Evolutionary conservation across 2,329 filamentous ascomycete species (phyloP).

Genomic region (Fusarium vanettenii): DNA sequence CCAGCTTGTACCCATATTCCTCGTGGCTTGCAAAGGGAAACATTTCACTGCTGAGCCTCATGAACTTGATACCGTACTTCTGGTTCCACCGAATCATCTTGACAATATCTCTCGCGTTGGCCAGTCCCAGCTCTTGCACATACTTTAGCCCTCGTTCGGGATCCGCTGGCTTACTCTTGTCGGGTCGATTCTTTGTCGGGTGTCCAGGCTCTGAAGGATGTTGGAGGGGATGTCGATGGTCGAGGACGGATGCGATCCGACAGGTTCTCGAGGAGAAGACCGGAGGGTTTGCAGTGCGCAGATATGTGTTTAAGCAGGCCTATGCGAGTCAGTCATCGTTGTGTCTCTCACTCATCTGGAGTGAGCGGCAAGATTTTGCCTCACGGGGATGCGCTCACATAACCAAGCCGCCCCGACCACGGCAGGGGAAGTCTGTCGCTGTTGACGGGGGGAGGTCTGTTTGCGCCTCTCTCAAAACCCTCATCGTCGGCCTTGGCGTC

Average conservation of each 20-base stretch:
- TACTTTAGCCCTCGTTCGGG: constrained; percentile 75
- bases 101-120: constrained; percentile 83
- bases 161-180: constrained; percentile 76
- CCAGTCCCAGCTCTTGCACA: constrained; percentile 80
- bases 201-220: constrained; percentile 83
- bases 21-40: constrained; percentile 94
- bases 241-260: constrained; percentile 88
- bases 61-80: constrained; percentile 89
- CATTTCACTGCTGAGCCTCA: constrained; percentile 95
- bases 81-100: constrained; percentile 96
- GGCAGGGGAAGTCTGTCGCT: constrained; percentile 86
- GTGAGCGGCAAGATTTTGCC: constrained; percentile 22
- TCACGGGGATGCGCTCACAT: constrained; percentile 66
- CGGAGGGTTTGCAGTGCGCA: constrained; percentile 82
- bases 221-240: constrained; percentile 84
- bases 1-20: constrained; percentile 86
- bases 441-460: constrained; percentile 80
- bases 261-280: constrained; percentile 94
- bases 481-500: constrained; percentile 38
- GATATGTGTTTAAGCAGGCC: constrained; percentile 94
- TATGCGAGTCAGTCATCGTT: constrained; percentile 39
- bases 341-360: not conserved
- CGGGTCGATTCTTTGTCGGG: constrained; percentile 85
- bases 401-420: constrained; percentile 90
- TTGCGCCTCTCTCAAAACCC: constrained; percentile 51